Evolutionary conservation across 371 early-diverging fungal species (phyloP).

Genomic region (Saksenaea oblongispora): DNA sequence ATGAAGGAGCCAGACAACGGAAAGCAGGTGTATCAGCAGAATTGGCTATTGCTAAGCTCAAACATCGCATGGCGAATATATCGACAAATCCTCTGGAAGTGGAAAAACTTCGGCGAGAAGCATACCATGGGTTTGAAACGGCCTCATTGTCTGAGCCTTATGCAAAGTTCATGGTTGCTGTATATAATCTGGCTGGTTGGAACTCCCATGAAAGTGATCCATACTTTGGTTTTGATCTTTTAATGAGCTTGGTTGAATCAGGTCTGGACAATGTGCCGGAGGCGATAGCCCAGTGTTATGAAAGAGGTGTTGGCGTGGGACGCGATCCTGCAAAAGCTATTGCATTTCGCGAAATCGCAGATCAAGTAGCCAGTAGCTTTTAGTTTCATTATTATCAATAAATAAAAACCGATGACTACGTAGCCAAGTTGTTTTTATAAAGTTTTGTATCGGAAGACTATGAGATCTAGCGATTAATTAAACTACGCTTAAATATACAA

Average conservation of each 20-base stretch:
- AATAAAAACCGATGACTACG: too few relatives aligned
- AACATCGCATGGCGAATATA: slow-evolving; percentile 12
- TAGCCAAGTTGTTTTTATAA: too few relatives aligned
- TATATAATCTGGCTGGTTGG: slow-evolving; percentile 29
- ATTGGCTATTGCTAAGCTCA: slow-evolving; percentile 21
- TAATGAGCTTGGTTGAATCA: slow-evolving; percentile 12
- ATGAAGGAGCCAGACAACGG: slow-evolving; percentile 10
- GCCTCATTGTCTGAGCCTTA: background rate
- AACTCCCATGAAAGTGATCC: slow-evolving; percentile 10
- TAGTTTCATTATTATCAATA: too few relatives aligned
- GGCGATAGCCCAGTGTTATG: slow-evolving; percentile 25
- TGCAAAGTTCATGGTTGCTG: slow-evolving; percentile 23
- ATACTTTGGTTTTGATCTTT: slow-evolving; percentile 6
- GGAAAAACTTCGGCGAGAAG: slow-evolving; percentile 8
- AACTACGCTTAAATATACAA: too few relatives aligned
- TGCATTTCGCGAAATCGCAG: background rate
- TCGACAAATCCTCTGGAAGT: background rate
- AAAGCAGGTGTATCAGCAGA: slow-evolving; percentile 14
- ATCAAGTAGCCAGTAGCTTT: too few relatives aligned
- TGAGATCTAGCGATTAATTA: too few relatives aligned
- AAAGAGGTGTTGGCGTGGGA: slow-evolving; percentile 18
- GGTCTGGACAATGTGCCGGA: slow-evolving; percentile 13
- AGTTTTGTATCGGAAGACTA: too few relatives aligned
- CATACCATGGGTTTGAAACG: slow-evolving; percentile 13
- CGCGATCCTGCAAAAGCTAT: slow-evolving; percentile 13